These are phyloP conservation scores for Licmophora abbreviata DNA, from an alignment of 108 stramenopile genomes.

Conservation along the genomic window DNA sequence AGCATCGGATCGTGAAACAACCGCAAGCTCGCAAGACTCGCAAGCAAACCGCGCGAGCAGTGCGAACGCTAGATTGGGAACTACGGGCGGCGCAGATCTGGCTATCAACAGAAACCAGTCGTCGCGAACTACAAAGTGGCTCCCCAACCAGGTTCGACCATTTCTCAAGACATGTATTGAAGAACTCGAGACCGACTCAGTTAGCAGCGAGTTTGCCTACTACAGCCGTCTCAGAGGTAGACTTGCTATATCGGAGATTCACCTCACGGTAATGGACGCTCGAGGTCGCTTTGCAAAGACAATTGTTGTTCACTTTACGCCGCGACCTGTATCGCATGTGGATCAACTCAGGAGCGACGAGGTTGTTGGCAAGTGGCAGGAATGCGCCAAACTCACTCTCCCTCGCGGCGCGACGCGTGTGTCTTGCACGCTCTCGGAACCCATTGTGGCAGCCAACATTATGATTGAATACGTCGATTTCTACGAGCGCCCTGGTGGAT, in stretches of 20 bases:
- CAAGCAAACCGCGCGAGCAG: background rate
- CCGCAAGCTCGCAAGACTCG: too few species aligned
- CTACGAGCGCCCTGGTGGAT: slow-evolving; percentile 55
- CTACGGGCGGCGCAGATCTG: too few species aligned
- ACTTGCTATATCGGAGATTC: slow-evolving; percentile 53
- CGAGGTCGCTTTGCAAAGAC: slow-evolving; percentile 71
- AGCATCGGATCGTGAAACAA: too few species aligned
- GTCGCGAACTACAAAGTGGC: too few species aligned
- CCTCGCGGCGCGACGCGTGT: slow-evolving; percentile 47
- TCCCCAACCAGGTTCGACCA: slow-evolving; percentile 46
- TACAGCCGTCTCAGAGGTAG: slow-evolving; percentile 57
- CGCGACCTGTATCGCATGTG: slow-evolving; percentile 43
- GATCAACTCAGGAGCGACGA: slow-evolving; percentile 44
- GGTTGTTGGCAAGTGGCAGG: slow-evolving; percentile 54
- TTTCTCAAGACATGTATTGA: slow-evolving; percentile 50
- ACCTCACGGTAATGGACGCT: slow-evolving; percentile 56
- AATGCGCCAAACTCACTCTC: slow-evolving; percentile 53
- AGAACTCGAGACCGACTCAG: slow-evolving; percentile 21
- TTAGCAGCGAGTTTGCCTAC: slow-evolving; percentile 55
- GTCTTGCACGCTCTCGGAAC: slow-evolving; percentile 30
- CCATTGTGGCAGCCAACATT: slow-evolving; percentile 71
- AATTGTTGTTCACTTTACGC: slow-evolving; percentile 51
- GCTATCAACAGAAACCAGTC: too few species aligned
- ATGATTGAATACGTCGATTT: slow-evolving; percentile 74
- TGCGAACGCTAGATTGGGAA: too few species aligned